Conservation (phyloP, 305 asterid species). For the Fraxinus nigra region DNA sequence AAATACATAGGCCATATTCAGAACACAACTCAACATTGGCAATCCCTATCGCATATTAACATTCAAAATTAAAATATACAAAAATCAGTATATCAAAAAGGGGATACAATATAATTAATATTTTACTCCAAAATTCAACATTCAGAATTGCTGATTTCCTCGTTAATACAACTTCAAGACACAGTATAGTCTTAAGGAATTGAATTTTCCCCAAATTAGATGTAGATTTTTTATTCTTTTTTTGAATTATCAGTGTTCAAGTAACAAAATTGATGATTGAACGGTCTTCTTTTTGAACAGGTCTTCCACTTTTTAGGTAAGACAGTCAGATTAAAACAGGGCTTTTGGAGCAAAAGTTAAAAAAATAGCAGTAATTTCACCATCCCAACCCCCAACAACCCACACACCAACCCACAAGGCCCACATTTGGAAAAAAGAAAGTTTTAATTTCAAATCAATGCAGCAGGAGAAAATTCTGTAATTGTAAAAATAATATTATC, state of each 20-base stretch:
- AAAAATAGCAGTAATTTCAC: not conserved
- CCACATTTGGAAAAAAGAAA: not conserved
- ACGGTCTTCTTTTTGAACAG: not conserved
- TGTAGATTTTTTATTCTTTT: not conserved
- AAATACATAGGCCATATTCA: not conserved
- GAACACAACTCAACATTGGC: not conserved
- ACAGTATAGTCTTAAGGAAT: not conserved
- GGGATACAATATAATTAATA: not conserved
- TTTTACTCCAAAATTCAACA: not conserved
- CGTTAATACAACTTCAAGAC: not conserved
- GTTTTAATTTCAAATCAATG: not conserved
- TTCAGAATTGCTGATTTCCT: not conserved
- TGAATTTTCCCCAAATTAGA: not conserved
- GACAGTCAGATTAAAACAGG: not conserved
- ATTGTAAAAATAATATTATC: not conserved
- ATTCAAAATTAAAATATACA: not conserved
- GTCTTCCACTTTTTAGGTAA: not conserved
- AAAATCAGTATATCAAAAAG: not conserved
- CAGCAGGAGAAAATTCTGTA: not conserved
- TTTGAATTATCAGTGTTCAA: not conserved
- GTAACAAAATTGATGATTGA: not conserved
- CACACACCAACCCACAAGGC: not conserved
- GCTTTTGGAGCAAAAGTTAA: not conserved
- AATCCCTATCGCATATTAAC: not conserved
- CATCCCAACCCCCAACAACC: slow-evolving; percentile 5